Evolutionary conservation across 192 early-diverging fungal species (phyloP), one percentile per base, ranked within the genome.

Genomic region (Umbelopsis isabellina): DNA sequence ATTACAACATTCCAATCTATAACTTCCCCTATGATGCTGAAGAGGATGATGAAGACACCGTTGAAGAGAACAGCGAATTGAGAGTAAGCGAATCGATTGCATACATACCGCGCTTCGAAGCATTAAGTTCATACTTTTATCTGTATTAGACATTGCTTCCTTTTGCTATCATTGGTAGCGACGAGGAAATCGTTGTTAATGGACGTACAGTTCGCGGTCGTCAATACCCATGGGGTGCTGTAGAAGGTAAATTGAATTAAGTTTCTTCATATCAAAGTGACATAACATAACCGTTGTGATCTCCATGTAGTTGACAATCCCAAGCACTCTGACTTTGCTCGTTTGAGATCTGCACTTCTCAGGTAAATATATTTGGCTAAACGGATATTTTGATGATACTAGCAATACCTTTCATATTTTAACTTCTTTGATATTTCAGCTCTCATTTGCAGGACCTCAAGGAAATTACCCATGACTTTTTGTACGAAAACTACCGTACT

Each of bases 371-470:
- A 18, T 10, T 15, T 22, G 13, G 18, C 44, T 5, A 46, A 18
- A 25, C n/a, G 0, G 18, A 13, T 47, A 1, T 33, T 53, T 6
- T 27, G 15, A 35, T 13, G 33, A 2, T 18, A 2, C 15, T 35
- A 0, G 16, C 30, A 35, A 16, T 3, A 11, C 55, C 15, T 3
- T 16, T 61, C 3, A 10, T 16, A 16, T 37, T 13, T 25, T 16
- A 16, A 16, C 55, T 25, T 37, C 2, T 27, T 22, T 33, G 8
- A 35, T 3, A 16, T 15, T 21, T 18, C 55, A 95, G 95, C 84
- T 97, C 96, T 71, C 98, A 99, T 79, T 87, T 99, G 70, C 93
- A 95, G 73, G 98, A 99, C 61, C 81, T 99, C 37, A 97, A 97
- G 78, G 98, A 98, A 64, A 95, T 95, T 72, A 99, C 98, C 12